Percentiles rank a stretch among this genome's conserved stretches.
phyloP scores from a whole-genome alignment of 768 basidiomycete species.

The Chalciporus piperatus region DNA sequence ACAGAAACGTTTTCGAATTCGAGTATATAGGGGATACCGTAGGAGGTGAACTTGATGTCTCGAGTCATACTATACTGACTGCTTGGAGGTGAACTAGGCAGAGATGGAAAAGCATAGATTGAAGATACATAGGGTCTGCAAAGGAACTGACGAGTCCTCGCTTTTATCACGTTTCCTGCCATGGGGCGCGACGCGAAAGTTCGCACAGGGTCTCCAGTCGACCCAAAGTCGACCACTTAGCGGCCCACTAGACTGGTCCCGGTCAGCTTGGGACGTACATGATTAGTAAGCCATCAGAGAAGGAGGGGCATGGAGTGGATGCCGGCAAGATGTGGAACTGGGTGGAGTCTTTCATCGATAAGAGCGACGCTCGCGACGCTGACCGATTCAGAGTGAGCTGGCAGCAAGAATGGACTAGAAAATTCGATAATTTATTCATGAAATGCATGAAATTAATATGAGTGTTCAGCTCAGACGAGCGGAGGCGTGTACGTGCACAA shows the following conservation, averaged over 20 bases:
- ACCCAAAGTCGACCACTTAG: no score
- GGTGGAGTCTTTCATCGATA: constrained; percentile 8
- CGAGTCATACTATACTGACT: constrained; percentile 19
- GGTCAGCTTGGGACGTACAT: background rate
- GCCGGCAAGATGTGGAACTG: constrained; percentile 2
- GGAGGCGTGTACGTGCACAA: no score
- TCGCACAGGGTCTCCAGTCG: no score
- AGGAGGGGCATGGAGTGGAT: background rate
- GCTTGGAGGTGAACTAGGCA: no score
- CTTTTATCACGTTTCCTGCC: constrained; percentile 4
- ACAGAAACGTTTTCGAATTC: constrained; percentile 31
- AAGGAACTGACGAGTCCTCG: constrained; percentile 1
- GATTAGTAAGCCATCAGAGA: background rate
- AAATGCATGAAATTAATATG: no score
- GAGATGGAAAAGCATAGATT: background rate
- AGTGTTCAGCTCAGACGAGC: no score
- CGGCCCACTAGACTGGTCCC: no score
- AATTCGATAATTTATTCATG: no score
- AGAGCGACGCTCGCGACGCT: constrained; percentile 2
- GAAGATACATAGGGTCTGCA: background rate
- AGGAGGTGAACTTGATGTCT: constrained; percentile 29
- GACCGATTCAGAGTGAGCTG: background rate
- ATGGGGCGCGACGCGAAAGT: no score
- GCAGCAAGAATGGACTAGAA: background rate
- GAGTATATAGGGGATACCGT: constrained; percentile 27